phyloP scores from a whole-genome alignment of 1,284 basidiomycete genomes.

The Rugosomyces carneus region DNA sequence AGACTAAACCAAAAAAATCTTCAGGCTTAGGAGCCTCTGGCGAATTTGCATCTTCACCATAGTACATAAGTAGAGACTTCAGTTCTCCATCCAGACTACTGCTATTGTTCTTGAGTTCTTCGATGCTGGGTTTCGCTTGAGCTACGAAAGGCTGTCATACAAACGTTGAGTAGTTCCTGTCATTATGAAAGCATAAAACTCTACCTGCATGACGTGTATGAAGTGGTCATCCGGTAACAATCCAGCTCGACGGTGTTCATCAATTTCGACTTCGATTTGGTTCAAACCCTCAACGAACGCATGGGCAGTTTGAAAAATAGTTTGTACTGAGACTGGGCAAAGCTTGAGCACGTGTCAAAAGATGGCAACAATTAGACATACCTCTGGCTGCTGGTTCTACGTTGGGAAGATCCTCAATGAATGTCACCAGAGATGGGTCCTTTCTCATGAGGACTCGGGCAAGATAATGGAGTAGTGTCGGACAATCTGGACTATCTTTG shows the following conservation, averaged over 20 bases:
- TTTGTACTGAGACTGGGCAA: slow-evolving; percentile 62
- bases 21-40: slow-evolving; percentile 67
- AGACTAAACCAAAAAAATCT: slow-evolving; percentile 71
- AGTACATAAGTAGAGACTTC: slow-evolving; percentile 56
- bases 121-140: slow-evolving; percentile 45
- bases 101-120: slow-evolving; percentile 61
- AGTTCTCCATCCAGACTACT: slow-evolving; percentile 54
- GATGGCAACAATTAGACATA: slow-evolving; percentile 27
- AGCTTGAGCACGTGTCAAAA: background rate
- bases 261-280: slow-evolving; percentile 55
- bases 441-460: slow-evolving; percentile 68
- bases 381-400: slow-evolving; percentile 79
- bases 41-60: slow-evolving; percentile 61
- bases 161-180: background rate
- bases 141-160: slow-evolving; percentile 49
- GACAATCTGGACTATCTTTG: slow-evolving; percentile 61
- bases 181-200: slow-evolving; percentile 5
- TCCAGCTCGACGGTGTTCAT: slow-evolving; percentile 30
- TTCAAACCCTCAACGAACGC: slow-evolving; percentile 51
- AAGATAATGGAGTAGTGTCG: slow-evolving; percentile 84
- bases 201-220: slow-evolving; percentile 59
- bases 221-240: slow-evolving; percentile 52
- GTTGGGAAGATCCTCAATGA: slow-evolving; percentile 78
- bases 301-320: slow-evolving; percentile 53
- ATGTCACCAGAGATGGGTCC: slow-evolving; percentile 63